Conservation (phyloP, 2,329 filamentous ascomycete genomes). For the Raffaelea deltoideospora region DNA sequence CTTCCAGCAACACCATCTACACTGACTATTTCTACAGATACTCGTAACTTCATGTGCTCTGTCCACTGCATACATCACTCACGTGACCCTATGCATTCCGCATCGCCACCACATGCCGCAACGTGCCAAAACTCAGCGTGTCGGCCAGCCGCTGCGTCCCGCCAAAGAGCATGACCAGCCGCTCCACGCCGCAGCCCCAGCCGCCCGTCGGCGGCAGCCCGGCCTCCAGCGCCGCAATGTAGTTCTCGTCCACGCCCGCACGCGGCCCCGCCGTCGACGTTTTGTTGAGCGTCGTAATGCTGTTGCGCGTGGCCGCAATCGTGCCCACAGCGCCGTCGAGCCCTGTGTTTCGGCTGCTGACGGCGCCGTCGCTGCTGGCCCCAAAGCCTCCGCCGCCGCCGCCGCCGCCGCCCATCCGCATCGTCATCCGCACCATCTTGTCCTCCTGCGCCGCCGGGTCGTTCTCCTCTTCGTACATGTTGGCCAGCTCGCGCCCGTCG, state of each 20-base stretch:
- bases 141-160: slow-evolving; percentile 68
- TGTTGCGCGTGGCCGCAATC: no score
- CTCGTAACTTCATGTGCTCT: no score
- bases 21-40: no score
- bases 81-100: not conserved
- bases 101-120: slow-evolving; percentile 47
- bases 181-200: slow-evolving; percentile 88
- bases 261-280: slow-evolving; percentile 19
- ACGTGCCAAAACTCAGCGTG: slow-evolving; percentile 73
- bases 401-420: no score
- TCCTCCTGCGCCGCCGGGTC: slow-evolving; percentile 70
- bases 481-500: slow-evolving; percentile 66
- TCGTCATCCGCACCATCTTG: slow-evolving; percentile 64
- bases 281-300: no score
- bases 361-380: slow-evolving; percentile 34
- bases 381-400: no score
- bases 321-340: no score
- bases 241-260: slow-evolving; percentile 57
- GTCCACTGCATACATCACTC: not conserved
- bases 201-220: slow-evolving; percentile 91
- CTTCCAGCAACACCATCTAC: no score
- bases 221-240: slow-evolving; percentile 70
- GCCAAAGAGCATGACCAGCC: slow-evolving; percentile 80
- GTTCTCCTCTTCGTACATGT: slow-evolving; percentile 98
- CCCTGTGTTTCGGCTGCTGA: no score